Base-by-base conservation (phyloP, 140 eudicot genomes). In the Bidens hawaiensis region DNA sequence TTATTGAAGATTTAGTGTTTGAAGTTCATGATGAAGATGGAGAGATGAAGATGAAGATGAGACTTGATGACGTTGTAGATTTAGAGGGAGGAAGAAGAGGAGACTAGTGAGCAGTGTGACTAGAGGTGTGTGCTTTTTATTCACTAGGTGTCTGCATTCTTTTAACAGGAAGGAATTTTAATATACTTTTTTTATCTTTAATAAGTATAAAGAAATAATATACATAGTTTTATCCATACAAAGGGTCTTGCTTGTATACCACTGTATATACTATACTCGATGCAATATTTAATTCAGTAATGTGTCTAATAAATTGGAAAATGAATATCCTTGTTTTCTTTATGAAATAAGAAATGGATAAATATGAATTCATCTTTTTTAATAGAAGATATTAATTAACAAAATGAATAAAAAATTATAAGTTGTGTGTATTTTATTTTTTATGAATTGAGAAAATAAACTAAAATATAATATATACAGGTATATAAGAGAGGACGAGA, bases 31-130 rank as follows among this genome's bases (percentile, higher is more conserved):
- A 65, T 65, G 48, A 4, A 14, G 45, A 50, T 60, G 38, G 1
- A 25, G 50, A 14, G 45, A 50, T 60, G 38, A 2, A 25, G 50
- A 36, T 69, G 38, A 4, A 45, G 51, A 63, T 52, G 76, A 54
- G 54, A 30, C 24, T 22, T 4, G 14, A n/a, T n/a, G n/a, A n/a
- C n/a, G n/a, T n/a, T n/a, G n/a, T n/a, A 23, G 60, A 21, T 17
- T 13, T 2, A n/a, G 36, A 24, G n/a, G 47, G 52, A 21, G 47
- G 54, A 45, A 25, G 23, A 28, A 41, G 50, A 23, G 13, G 67
- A 64, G 72, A 55, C 7, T 64, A 33, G 67, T 73, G 78, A 73
- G 78, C 78, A 73, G 78, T 73, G 78, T 73, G 67, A 14, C 30
- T 67, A 16, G 78, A 55, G 73, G 73, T 64, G 31, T 73, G 62